Base-by-base conservation (phyloP, 768 basidiomycete genomes). In the Royoungia palumana region DNA sequence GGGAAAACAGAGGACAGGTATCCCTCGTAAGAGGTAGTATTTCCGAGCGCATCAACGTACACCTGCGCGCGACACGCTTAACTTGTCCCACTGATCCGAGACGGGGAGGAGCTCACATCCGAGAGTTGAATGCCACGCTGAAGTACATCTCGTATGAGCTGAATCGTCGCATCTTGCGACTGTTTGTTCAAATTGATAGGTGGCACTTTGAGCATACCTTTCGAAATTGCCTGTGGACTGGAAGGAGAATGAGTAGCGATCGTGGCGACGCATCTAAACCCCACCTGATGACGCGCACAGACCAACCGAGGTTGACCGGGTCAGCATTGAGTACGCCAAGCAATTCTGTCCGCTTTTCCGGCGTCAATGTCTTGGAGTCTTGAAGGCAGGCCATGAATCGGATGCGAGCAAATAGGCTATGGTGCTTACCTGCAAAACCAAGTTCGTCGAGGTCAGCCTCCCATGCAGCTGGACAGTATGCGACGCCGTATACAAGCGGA, bases 21-120 rank as follows among this genome's bases (percentile, higher is more conserved):
- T 20, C 79, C 75, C 70, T 96, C 83, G 69, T 96, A 98, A 39
- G 85, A 84, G 16, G 81, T 79, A 1, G 92, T 87, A 14, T 82
- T 85, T 16, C 96, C 96, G 4, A 99, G 79, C 0, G 96, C 94
- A 63, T 99, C 96, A 49, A 99, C 95, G 59, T 87, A 96, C 17
- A 93, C 85, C 88, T 95, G n/a, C 5, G 44, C 1, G 28, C 2
- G 17, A 20, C 22, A 44, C 2, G 16, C 5, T 49, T 24, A 17
- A 45, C 17, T 24, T 37, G 2, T 11, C n/a, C 12, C 2, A 9
- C 35, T 11, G 4, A 37, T n/a, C n/a, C 3, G 17, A 10, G 11
- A 17, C 19, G 14, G 36, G 36, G 35, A 21, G 20, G 44, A 9
- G 51, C 70, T 45, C 50, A 87, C 93, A 64, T 95, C 87, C 25